Base-by-base conservation (phyloP, 805 yeast genomes). In the Gaillardinia entomophila region DNA sequence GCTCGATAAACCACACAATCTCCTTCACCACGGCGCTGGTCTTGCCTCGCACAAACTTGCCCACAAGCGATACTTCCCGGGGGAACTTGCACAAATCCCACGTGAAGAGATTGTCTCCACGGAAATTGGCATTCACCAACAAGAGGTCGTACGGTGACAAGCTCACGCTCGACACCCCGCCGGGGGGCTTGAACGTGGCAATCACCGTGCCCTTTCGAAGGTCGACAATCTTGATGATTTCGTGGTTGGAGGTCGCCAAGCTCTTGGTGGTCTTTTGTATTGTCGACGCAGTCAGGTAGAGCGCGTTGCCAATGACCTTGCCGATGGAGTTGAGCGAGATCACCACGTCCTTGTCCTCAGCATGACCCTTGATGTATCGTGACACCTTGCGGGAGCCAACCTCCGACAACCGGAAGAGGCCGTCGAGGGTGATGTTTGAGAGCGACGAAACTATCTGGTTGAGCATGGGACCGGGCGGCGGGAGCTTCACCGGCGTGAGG, bases 71-170 rank as follows among this genome's bases (percentile, higher is more conserved):
- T 2, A 80, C 63, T 38, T 75, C 75, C 2, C 45, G 47, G 2
- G 79, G 74, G 24, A 68, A 57, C 34, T 66, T 64, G 28, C 78
- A 62, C 34, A 71, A 62, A 45, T 81, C 88, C 82, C 86, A 81
- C 41, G 77, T 59, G 44, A 66, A 77, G 4, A 81, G 57, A 31
- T 63, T 70, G 48, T 82, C 86, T 2, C 89, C 88, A 32, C 83
- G 62, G 15, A 51, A 45, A 8, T 73, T 69, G 3, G 71, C 68
- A 6, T 80, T 72, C 1, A 78, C 69, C 31, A 81, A 49, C 19
- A 71, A 70, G 25, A 73, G 46, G 45, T 80, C 85, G 48, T 67
- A 74, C 1, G 84, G 82, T 0, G 82, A 78, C 5, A 81, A 46
- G 2, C 82, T 75, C 2, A 82, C 49, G 16, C 66, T 55, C 0